These are phyloP conservation scores for Colletotrichum agaves DNA, from an alignment of 2,329 filamentous ascomycete genomes.

Conservation along the genomic window DNA sequence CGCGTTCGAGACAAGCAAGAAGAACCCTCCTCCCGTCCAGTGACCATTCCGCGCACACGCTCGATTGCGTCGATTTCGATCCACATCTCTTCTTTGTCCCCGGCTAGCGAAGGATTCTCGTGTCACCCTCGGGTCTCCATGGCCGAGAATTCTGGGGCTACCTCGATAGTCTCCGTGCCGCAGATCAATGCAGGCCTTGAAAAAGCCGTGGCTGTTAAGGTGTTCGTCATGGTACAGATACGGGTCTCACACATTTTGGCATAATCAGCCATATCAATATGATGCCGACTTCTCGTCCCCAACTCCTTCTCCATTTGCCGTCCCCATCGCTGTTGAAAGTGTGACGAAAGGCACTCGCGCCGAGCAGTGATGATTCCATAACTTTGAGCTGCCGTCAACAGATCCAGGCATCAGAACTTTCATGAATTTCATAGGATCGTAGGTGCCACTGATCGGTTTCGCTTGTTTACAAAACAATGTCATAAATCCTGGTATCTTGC, in stretches of 20 bases:
- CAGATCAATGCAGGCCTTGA: constrained; percentile 67
- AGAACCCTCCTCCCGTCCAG: constrained; percentile 6
- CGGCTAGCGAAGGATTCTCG: constrained; percentile 69
- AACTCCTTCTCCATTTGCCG: background rate
- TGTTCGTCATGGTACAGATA: constrained; percentile 72
- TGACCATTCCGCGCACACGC: constrained; percentile 14
- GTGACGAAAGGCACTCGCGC: too few relatives aligned
- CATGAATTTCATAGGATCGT: too few relatives aligned
- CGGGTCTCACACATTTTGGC: constrained; percentile 64
- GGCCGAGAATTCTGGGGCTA: constrained; percentile 67
- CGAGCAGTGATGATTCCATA: too few relatives aligned
- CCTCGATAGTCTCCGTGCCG: constrained; percentile 68
- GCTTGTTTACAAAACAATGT: background rate
- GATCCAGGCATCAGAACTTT: too few relatives aligned
- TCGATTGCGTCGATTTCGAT: constrained; percentile 1
- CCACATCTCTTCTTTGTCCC: constrained; percentile 26
- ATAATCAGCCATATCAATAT: constrained; percentile 14
- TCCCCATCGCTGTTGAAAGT: too few relatives aligned
- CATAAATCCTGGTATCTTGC: background rate
- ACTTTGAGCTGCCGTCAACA: too few relatives aligned
- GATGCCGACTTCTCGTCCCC: background rate
- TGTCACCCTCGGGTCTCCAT: constrained; percentile 53
- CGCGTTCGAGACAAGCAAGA: constrained; percentile 53
- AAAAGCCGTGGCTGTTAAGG: constrained; percentile 70
- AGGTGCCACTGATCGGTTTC: too few relatives aligned